Percentiles rank a stretch among this genome's conserved stretches.
Conservation (phyloP, 352 stramenopile species). For the Phytopythium ostracodes region DNA sequence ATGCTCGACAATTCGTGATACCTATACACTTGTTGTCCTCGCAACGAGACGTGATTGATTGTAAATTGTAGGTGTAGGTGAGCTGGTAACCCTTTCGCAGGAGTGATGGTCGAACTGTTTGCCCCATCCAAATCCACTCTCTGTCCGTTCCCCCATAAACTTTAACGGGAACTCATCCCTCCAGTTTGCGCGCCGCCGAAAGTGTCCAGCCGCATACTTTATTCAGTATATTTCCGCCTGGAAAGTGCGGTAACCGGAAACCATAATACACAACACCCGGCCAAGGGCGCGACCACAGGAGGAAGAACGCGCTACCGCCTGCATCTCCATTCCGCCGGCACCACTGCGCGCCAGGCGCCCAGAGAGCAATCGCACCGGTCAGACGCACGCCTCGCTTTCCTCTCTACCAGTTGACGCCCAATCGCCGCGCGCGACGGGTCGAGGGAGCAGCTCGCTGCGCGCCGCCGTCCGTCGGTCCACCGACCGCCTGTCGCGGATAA, state of each 20-base stretch:
- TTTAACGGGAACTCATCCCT: background rate
- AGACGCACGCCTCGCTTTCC: background rate
- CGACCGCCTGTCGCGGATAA: background rate
- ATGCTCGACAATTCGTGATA: too few relatives aligned
- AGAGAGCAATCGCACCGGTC: constrained; percentile 1
- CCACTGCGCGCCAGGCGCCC: background rate
- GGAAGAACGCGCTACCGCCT: background rate
- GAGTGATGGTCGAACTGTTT: too few relatives aligned
- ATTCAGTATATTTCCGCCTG: background rate
- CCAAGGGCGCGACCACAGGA: background rate
- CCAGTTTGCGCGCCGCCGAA: background rate
- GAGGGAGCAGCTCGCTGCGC: too few relatives aligned
- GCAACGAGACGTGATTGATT: too few relatives aligned
- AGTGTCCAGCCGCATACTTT: background rate
- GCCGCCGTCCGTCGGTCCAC: background rate
- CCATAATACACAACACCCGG: background rate
- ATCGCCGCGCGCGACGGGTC: background rate
- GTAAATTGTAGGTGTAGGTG: too few relatives aligned
- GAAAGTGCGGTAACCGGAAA: background rate
- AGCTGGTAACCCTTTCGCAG: too few relatives aligned
- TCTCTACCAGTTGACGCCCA: background rate
- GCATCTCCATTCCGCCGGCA: background rate
- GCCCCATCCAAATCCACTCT: background rate
- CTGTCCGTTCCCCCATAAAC: too few relatives aligned
- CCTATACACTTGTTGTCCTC: too few relatives aligned